Conservation (phyloP, 257 asterid species). For the Solanum sejunctum region DNA sequence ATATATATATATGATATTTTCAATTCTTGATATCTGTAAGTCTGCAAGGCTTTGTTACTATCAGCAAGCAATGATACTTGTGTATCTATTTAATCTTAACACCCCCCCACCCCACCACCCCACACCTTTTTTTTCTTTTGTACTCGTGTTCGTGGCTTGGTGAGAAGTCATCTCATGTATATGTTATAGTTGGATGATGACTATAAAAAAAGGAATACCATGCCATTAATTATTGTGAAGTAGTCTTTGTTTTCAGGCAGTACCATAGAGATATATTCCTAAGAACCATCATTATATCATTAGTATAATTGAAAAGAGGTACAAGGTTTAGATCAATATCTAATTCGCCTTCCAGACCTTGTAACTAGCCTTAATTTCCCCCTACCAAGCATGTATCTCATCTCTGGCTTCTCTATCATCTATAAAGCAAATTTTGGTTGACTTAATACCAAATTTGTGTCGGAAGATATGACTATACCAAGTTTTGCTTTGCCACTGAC, state of each 20-base stretch:
- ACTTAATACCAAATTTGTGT: neutral
- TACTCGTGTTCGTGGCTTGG: neutral
- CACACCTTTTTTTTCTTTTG: neutral
- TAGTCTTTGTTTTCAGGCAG: neutral
- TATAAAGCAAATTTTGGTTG: neutral
- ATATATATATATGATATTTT: too few species aligned
- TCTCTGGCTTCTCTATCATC: constrained; percentile 17
- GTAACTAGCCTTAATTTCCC: neutral
- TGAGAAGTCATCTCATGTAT: neutral
- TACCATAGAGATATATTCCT: neutral
- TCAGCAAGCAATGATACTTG: neutral
- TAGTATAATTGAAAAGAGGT: neutral
- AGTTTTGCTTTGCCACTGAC: neutral
- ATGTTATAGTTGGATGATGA: constrained; percentile 18
- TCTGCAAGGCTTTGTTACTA: neutral
- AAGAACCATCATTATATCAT: neutral
- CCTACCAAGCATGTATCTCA: neutral
- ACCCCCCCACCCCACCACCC: too few species aligned
- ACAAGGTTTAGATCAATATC: neutral
- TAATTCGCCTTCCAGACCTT: neutral
- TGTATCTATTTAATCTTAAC: neutral
- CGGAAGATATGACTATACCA: constrained; percentile 1
- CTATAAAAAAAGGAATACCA: constrained; percentile 4
- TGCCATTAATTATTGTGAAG: constrained; percentile 1
- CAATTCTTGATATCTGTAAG: neutral